Conservation (phyloP, 2,329 filamentous ascomycete species). For the Tolypocladium amazonense region DNA sequence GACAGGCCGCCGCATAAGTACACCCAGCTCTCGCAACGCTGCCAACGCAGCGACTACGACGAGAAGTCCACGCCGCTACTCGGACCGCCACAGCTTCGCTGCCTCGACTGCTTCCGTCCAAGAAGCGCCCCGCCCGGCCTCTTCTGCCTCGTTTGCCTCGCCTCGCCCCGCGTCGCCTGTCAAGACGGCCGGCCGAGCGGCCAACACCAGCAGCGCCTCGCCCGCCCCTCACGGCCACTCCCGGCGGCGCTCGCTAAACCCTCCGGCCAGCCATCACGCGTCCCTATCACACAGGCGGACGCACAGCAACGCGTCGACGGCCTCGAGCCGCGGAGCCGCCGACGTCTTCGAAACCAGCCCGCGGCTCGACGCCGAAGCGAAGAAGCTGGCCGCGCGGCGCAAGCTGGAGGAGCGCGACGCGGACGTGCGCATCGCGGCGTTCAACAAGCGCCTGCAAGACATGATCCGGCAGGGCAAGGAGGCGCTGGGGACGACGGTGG, state of each 20-base stretch:
- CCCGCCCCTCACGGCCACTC: slow-evolving; percentile 9
- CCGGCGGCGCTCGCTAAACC: slow-evolving; percentile 6
- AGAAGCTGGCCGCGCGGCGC: slow-evolving; percentile 60
- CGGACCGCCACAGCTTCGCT: slow-evolving; percentile 28
- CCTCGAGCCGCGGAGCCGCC: slow-evolving; percentile 18
- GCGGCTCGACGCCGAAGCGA: slow-evolving; percentile 54
- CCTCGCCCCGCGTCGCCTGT: slow-evolving; percentile 26
- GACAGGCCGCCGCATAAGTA: slow-evolving; percentile 33
- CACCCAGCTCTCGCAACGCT: slow-evolving; percentile 19
- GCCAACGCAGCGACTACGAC: slow-evolving; percentile 4
- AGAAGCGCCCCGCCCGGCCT: slow-evolving; percentile 11
- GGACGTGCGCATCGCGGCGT: slow-evolving; percentile 66
- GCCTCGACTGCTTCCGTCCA: slow-evolving; percentile 2
- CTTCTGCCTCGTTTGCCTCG: slow-evolving; percentile 21
- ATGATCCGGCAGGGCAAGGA: slow-evolving; percentile 87
- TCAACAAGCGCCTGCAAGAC: slow-evolving; percentile 69
- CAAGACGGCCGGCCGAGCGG: slow-evolving; percentile 28
- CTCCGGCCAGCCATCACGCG: slow-evolving; percentile 6
- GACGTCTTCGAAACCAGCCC: slow-evolving; percentile 27
- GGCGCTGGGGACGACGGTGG: slow-evolving; percentile 66
- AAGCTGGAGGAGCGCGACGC: slow-evolving; percentile 65
- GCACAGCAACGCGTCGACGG: slow-evolving; percentile 32
- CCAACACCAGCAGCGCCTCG: slow-evolving; percentile 11
- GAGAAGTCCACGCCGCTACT: slow-evolving; percentile 16
- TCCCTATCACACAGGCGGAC: slow-evolving; percentile 27